These are phyloP conservation scores for Suhomyces chickasaworum DNA, from an alignment of 1,139 yeast genomes.

Conservation along the genomic window DNA sequence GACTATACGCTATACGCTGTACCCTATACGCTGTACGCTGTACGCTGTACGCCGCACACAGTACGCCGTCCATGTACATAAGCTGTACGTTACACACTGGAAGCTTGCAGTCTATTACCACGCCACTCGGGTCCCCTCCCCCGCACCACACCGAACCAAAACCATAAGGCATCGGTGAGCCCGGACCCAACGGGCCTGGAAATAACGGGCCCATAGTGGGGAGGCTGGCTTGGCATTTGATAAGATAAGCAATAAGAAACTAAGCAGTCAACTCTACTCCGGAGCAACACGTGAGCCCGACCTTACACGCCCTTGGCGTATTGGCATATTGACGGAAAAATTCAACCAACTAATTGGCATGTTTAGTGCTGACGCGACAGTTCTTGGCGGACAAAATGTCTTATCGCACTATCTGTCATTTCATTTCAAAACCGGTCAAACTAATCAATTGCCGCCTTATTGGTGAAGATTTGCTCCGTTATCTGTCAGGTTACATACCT, in stretches of 20 bases:
- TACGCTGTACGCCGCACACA: too few relatives aligned
- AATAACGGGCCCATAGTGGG: not conserved
- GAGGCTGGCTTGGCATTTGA: not conserved
- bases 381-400: not conserved
- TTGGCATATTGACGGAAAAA: too few relatives aligned
- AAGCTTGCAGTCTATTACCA: too few relatives aligned
- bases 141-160: not conserved
- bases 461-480: too few relatives aligned
- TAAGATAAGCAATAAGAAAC: not conserved
- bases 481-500: too few relatives aligned
- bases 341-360: too few relatives aligned
- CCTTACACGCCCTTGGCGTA: too few relatives aligned
- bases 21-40: too few relatives aligned
- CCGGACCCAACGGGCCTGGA: slow-evolving; percentile 2
- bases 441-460: too few relatives aligned
- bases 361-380: not conserved
- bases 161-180: not conserved
- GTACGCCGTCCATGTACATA: too few relatives aligned
- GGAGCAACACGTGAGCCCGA: not conserved
- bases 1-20: too few relatives aligned
- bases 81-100: too few relatives aligned
- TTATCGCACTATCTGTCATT: slow-evolving; percentile 1
- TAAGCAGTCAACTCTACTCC: not conserved
- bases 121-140: not conserved
- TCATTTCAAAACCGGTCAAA: not conserved